A percentile compares a stretch with the other conserved stretches of the same genome.
phyloP scores from a whole-genome alignment of 345 rosid genomes.

The Syzygium jambos region DNA sequence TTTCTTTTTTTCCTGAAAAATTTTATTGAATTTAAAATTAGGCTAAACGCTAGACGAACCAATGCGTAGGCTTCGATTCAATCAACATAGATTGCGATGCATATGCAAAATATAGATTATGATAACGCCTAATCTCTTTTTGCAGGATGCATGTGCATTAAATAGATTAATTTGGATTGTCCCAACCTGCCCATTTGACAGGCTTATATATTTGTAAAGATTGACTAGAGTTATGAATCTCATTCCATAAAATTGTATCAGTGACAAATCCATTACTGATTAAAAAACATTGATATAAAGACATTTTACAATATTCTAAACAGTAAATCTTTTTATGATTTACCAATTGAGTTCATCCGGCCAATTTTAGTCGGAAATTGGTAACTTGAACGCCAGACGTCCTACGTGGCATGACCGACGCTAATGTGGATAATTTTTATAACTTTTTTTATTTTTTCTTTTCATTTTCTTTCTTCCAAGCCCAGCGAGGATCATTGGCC shows the following conservation, averaged over 20 bases:
- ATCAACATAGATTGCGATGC: not conserved
- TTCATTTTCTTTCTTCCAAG: not conserved
- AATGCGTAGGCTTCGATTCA: not conserved
- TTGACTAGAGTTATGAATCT: too few species aligned
- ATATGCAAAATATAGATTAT: not conserved
- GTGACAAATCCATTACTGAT: not conserved
- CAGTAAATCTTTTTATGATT: too few species aligned
- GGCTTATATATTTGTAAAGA: not conserved
- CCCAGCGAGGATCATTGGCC: not conserved
- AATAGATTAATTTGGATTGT: not conserved
- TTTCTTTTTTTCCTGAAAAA: not conserved
- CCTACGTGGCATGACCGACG: not conserved
- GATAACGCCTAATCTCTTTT: not conserved
- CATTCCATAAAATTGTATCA: not conserved
- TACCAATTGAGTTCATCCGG: not conserved
- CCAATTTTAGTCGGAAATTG: too few species aligned
- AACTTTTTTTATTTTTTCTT: too few species aligned
- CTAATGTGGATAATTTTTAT: too few species aligned
- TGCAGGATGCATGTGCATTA: not conserved
- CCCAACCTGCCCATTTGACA: not conserved
- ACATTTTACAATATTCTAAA: too few species aligned
- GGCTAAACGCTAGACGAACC: not conserved
- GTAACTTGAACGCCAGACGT: fast-evolving
- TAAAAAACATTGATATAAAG: not conserved
- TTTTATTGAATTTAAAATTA: not conserved